phyloP scores from a whole-genome alignment of 768 basidiomycete genomes.

The Pleurotus tuber-regium region DNA sequence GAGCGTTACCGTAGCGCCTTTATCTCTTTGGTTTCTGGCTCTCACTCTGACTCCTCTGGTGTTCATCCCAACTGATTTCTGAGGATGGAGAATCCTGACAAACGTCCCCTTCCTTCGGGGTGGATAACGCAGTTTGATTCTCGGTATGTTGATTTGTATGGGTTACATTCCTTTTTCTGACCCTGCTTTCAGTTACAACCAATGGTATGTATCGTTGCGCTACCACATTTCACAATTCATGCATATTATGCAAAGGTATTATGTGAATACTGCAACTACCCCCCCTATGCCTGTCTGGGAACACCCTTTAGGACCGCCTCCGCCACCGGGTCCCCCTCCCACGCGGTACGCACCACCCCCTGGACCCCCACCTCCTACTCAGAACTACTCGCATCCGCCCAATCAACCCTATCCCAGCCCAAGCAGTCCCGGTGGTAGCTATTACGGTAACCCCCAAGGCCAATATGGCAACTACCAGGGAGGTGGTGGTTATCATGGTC shows the following conservation, averaged over 20 bases:
- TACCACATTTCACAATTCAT: too few relatives aligned
- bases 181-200: too few relatives aligned
- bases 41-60: too few relatives aligned
- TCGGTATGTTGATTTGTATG: slow-evolving; percentile 54
- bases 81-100: slow-evolving; percentile 45
- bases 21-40: slow-evolving; percentile 13
- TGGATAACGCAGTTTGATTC: slow-evolving; percentile 59
- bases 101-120: slow-evolving; percentile 12
- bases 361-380: slow-evolving; percentile 44
- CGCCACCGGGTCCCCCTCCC: slow-evolving; percentile 33
- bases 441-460: slow-evolving; percentile 27
- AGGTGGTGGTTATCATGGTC: slow-evolving; percentile 20
- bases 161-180: too few relatives aligned
- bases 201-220: too few relatives aligned
- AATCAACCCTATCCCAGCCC: slow-evolving; percentile 12
- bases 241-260: slow-evolving; percentile 85
- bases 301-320: slow-evolving; percentile 61
- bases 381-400: slow-evolving; percentile 20
- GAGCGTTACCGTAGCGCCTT: slow-evolving; percentile 1
- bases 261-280: slow-evolving; percentile 61
- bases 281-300: slow-evolving; percentile 70
- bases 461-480: slow-evolving; percentile 16
- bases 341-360: slow-evolving; percentile 36
- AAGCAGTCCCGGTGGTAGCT: slow-evolving; percentile 17
- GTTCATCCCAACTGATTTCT: slow-evolving; percentile 18